A percentile compares a stretch with the other conserved stretches of the same genome.
These are phyloP conservation scores for Neonectria faginata DNA, from an alignment of 2,329 filamentous ascomycete species.

Conservation along the genomic window DNA sequence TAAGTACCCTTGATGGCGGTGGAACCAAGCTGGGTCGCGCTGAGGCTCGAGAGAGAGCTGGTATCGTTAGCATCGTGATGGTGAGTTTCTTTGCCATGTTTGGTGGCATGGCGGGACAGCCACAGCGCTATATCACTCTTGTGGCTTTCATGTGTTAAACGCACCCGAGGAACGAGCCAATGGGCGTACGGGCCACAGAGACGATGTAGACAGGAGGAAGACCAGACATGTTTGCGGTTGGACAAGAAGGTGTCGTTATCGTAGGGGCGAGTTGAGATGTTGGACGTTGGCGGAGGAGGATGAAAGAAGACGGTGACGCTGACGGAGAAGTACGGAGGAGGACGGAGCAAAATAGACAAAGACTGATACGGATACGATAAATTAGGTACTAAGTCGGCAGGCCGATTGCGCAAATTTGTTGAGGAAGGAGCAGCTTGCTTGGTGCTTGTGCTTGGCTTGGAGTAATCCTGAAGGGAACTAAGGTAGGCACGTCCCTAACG, in stretches of 20 bases:
- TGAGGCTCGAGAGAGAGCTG: slow-evolving; percentile 89
- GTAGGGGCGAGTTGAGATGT: slow-evolving; percentile 22
- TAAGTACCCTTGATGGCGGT: slow-evolving; percentile 89
- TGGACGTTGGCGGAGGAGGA: slow-evolving; percentile 20
- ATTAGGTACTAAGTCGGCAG: neutral
- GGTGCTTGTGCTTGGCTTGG: neutral
- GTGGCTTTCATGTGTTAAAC: slow-evolving; percentile 28
- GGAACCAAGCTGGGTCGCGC: slow-evolving; percentile 86
- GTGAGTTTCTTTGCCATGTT: neutral
- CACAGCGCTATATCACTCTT: slow-evolving; percentile 22
- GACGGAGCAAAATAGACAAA: slow-evolving; percentile 12
- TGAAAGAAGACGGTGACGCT: neutral
- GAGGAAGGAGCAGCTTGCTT: slow-evolving; percentile 10
- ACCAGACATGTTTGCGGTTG: slow-evolving; percentile 72
- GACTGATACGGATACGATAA: neutral
- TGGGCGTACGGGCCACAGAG: slow-evolving; percentile 87
- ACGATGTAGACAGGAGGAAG: slow-evolving; percentile 95
- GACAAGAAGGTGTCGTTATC: slow-evolving; percentile 24
- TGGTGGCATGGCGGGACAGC: slow-evolving; percentile 14
- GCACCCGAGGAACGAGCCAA: slow-evolving; percentile 95
- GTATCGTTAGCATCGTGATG: slow-evolving; percentile 39
- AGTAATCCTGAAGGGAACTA: slow-evolving; percentile 14
- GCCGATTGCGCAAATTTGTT: slow-evolving; percentile 31
- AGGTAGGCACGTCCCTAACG: slow-evolving; percentile 3
- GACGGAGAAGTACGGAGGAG: slow-evolving; percentile 17